A percentile compares a stretch with the other conserved stretches of the same genome.
Conservation (phyloP, 106 monocot genomes). For the Dendrobium catenatum region DNA sequence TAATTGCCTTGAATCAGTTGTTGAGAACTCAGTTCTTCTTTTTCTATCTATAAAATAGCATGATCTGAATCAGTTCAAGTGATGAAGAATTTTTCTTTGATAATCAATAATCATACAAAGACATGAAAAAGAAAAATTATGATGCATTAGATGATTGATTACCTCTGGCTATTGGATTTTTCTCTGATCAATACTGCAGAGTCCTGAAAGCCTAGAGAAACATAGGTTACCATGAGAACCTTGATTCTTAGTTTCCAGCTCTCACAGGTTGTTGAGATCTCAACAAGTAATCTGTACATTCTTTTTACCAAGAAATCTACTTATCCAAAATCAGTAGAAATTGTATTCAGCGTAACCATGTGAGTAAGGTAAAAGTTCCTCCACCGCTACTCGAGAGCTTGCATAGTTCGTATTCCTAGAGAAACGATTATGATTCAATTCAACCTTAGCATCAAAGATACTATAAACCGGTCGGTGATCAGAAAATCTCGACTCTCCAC, state of each 20-base stretch:
- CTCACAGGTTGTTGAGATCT: background rate
- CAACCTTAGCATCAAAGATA: constrained; percentile 53
- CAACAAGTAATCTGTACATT: constrained; percentile 8
- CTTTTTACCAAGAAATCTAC: background rate
- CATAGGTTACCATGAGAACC: background rate
- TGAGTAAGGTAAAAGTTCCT: constrained; percentile 54
- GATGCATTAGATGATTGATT: background rate
- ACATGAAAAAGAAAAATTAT: background rate
- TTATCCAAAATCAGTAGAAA: constrained; percentile 25
- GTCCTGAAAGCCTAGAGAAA: background rate
- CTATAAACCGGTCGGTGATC: constrained; percentile 70
- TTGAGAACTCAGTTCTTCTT: background rate
- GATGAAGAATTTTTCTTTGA: background rate
- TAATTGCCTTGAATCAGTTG: background rate
- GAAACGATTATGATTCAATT: constrained; percentile 27
- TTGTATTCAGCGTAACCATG: constrained; percentile 40
- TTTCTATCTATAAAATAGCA: background rate
- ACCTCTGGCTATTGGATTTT: background rate
- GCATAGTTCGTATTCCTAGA: constrained; percentile 29
- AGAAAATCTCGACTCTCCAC: constrained; percentile 60
- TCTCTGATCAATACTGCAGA: background rate
- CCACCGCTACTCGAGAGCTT: constrained; percentile 43
- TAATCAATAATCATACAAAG: background rate
- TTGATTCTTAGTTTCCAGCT: background rate
- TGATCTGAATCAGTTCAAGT: background rate